Evolutionary conservation across 805 yeast genomes (phyloP).

Genomic region (Starmerella cellae): DNA sequence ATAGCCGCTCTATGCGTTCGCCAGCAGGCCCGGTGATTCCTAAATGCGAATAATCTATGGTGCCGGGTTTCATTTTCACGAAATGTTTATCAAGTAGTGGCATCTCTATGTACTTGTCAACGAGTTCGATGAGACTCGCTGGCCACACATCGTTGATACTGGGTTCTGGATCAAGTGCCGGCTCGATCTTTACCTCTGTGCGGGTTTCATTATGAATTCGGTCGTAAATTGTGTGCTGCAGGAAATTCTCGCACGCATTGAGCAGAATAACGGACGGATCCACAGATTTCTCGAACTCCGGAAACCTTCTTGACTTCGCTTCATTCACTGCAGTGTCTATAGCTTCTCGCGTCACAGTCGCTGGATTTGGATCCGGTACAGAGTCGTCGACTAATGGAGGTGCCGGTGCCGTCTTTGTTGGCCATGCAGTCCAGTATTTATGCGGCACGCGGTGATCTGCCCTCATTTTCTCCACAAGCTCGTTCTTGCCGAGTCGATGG

Average conservation of each 20-base stretch:
- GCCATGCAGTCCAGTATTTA: slow-evolving; percentile 48
- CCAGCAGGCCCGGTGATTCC: slow-evolving; percentile 11
- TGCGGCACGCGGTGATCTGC: slow-evolving; percentile 25
- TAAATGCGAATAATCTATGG: slow-evolving; percentile 9
- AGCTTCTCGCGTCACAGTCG: neutral
- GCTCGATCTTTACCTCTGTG: slow-evolving; percentile 8
- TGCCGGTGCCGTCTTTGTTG: slow-evolving; percentile 27
- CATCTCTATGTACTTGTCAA: slow-evolving; percentile 5
- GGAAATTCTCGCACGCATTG: slow-evolving; percentile 20
- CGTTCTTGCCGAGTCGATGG: neutral
- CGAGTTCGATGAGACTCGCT: slow-evolving; percentile 3
- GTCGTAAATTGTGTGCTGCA: slow-evolving; percentile 18
- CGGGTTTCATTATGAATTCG: slow-evolving; percentile 14
- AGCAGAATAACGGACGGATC: slow-evolving; percentile 9
- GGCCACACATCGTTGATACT: slow-evolving; percentile 3
- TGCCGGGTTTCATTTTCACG: neutral
- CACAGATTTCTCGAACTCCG: neutral
- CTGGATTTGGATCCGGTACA: slow-evolving; percentile 8
- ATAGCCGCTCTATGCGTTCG: slow-evolving; percentile 9
- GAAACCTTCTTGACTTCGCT: neutral
- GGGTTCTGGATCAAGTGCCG: slow-evolving; percentile 18
- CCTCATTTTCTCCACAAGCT: too few species aligned
- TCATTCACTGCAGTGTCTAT: neutral
- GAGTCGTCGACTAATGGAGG: slow-evolving; percentile 16
- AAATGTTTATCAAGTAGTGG: neutral